These are phyloP conservation scores for Carallia pectinifolia DNA, from an alignment of 345 rosid species.

Conservation along the genomic window DNA sequence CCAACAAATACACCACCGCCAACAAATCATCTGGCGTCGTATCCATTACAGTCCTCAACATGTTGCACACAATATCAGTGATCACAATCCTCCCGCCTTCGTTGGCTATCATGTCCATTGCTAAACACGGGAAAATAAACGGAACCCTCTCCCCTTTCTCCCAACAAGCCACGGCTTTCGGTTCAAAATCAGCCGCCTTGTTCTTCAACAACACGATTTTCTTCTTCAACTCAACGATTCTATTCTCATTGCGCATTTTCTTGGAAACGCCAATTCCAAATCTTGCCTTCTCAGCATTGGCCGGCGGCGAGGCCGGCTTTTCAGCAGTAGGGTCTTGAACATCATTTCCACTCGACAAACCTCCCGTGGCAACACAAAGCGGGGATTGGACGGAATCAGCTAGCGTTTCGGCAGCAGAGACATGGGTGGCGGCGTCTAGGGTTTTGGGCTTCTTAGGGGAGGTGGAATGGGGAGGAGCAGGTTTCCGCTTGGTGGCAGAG, in stretches of 20 bases:
- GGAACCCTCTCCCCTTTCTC: conserved; percentile 76
- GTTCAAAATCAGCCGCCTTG: conserved; percentile 61
- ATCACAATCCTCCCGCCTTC: conserved; percentile 78
- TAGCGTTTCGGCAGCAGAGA: conserved; percentile 5
- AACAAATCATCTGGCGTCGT: conserved; percentile 77
- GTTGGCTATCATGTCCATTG: conserved; percentile 64
- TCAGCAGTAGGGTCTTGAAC: too few relatives aligned
- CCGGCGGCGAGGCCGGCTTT: too few relatives aligned
- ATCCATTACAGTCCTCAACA: conserved; percentile 76
- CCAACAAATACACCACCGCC: conserved; percentile 64
- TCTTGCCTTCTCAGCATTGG: too few relatives aligned
- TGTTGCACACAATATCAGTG: conserved; percentile 81
- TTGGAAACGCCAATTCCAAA: conserved; percentile 25
- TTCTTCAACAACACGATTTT: conserved; percentile 60
- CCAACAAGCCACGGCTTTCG: conserved; percentile 59
- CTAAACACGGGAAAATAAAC: conserved; percentile 63
- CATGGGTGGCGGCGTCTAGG: conserved; percentile 14
- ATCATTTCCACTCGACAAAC: too few relatives aligned
- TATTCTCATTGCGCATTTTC: conserved; percentile 29
- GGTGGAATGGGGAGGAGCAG: conserved; percentile 31
- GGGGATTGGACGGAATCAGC: neutral
- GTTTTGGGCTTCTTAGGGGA: conserved; percentile 54
- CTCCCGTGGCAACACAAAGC: too few relatives aligned
- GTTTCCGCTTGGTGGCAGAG: conserved; percentile 47
- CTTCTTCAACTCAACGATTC: conserved; percentile 47